Conservation (phyloP, 495 filamentous ascomycete genomes). For the Penicillium goetzii region DNA sequence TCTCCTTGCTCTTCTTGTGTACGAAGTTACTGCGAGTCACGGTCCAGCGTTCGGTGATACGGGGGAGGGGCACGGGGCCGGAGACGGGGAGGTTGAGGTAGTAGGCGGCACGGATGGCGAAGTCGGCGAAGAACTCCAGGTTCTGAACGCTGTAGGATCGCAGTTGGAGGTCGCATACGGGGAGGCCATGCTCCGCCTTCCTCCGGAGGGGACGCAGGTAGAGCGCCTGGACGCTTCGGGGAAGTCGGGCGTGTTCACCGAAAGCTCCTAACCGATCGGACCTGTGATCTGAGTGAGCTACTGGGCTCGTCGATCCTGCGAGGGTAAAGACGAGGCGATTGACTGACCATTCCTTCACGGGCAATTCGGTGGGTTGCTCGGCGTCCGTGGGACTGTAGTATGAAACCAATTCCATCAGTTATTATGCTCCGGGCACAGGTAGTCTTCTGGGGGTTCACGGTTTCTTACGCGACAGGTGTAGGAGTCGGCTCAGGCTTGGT, state of each 20-base stretch:
- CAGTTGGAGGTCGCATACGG: constrained; percentile 87
- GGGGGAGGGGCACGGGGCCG: constrained; percentile 87
- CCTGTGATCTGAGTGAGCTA: constrained; percentile 34
- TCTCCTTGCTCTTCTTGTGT: constrained; percentile 96
- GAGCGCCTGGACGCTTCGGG: constrained; percentile 78
- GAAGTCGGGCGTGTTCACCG: constrained; percentile 56
- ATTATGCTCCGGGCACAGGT: not conserved
- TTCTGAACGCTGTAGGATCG: constrained; percentile 90
- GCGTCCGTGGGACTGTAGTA: constrained; percentile 17
- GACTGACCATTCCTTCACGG: constrained; percentile 39
- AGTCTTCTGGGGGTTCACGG: not conserved
- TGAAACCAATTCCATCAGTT: constrained; percentile 1
- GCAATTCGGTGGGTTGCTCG: constrained; percentile 23
- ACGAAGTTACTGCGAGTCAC: constrained; percentile 89
- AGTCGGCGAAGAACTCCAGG: constrained; percentile 93
- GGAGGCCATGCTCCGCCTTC: constrained; percentile 70
- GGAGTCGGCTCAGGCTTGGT: constrained; percentile 6
- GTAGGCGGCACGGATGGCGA: constrained; percentile 92
- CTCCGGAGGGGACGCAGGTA: constrained; percentile 86
- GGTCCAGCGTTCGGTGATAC: constrained; percentile 88
- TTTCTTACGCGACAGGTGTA: constrained; percentile 3
- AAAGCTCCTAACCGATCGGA: constrained; percentile 42
- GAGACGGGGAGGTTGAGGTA: constrained; percentile 85
- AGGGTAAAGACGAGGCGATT: not conserved
- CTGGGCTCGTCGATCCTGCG: not conserved